A percentile compares a stretch with the other conserved stretches of the same genome.
Conservation (phyloP, 1,284 basidiomycete genomes). For the Trametes polyzona region DNA sequence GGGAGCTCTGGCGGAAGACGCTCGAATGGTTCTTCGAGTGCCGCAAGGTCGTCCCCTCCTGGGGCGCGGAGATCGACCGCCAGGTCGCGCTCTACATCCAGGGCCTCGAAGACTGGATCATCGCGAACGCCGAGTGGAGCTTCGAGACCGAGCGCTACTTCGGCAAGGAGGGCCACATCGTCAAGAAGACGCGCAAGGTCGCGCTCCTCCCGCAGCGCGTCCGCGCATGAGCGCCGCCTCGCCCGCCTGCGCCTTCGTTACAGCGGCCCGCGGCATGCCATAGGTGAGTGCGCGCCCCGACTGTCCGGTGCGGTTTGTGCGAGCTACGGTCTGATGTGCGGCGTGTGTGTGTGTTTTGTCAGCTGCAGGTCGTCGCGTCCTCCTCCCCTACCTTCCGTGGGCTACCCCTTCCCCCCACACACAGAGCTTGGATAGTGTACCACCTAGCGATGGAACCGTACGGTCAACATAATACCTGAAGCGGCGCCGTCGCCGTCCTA, state of each 20-base stretch:
- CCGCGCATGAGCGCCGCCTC: slow-evolving; percentile 9
- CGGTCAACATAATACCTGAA: slow-evolving; percentile 5
- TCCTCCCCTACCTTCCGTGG: neutral
- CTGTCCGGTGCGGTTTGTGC: neutral
- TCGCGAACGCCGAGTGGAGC: slow-evolving; percentile 45
- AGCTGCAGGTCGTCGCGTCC: neutral
- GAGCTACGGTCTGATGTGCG: no score
- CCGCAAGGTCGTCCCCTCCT: slow-evolving; percentile 37
- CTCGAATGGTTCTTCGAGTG: slow-evolving; percentile 28
- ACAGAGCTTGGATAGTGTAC: slow-evolving; percentile 16
- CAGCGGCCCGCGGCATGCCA: slow-evolving; percentile 8
- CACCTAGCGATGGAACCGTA: slow-evolving; percentile 9
- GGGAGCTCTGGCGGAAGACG: slow-evolving; percentile 88
- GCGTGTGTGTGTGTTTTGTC: no score
- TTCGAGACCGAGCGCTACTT: slow-evolving; percentile 49
- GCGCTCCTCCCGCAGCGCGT: slow-evolving; percentile 22
- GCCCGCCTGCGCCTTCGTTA: neutral
- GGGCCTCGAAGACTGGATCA: slow-evolving; percentile 48
- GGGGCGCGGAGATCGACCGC: slow-evolving; percentile 36
- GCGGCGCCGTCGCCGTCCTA: slow-evolving; percentile 9
- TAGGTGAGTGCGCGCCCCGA: slow-evolving; percentile 18
- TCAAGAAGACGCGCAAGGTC: slow-evolving; percentile 35
- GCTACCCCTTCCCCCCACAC: neutral
- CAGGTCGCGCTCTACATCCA: slow-evolving; percentile 40
- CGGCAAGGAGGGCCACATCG: slow-evolving; percentile 37